These are phyloP conservation scores for Pascua guehoae DNA, from an alignment of 1,284 basidiomycete genomes.

Conservation along the genomic window DNA sequence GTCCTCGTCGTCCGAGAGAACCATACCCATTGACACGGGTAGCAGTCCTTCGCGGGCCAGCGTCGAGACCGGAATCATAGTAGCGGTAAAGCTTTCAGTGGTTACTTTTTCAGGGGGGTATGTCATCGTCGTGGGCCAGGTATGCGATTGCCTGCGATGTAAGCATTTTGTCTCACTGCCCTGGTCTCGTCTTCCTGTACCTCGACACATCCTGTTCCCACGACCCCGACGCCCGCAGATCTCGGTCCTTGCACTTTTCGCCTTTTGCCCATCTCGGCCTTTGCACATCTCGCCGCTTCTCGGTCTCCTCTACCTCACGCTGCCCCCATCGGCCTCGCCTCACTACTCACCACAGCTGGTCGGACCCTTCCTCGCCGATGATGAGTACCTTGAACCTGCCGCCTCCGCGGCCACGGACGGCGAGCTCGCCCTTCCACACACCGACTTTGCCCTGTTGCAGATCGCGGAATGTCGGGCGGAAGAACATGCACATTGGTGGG, in stretches of 20 bases:
- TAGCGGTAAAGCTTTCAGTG: conserved; percentile 29
- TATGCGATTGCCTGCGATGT: conserved; percentile 37
- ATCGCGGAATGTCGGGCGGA: conserved; percentile 40
- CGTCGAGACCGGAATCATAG: conserved; percentile 46
- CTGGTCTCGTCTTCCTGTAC: no score
- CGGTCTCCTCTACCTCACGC: background rate
- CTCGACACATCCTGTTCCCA: background rate
- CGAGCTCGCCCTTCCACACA: conserved; percentile 44
- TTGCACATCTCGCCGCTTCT: no score
- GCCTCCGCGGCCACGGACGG: conserved; percentile 35
- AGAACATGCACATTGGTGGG: conserved; percentile 49
- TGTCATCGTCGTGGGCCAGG: conserved; percentile 29
- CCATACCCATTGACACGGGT: conserved; percentile 46
- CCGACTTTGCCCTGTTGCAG: conserved; percentile 42
- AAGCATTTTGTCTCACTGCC: conserved; percentile 1
- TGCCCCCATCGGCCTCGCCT: no score
- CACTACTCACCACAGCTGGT: conserved; percentile 38
- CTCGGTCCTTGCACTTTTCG: no score
- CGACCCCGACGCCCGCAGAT: background rate
- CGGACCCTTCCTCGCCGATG: conserved; percentile 36
- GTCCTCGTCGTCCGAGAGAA: conserved; percentile 41
- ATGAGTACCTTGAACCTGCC: conserved; percentile 42
- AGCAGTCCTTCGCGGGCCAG: conserved; percentile 42
- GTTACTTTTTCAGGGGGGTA: conserved; percentile 24
- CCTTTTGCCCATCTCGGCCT: no score